Conservation (phyloP, 805 yeast species). For the Ogataea glucozyma region DNA sequence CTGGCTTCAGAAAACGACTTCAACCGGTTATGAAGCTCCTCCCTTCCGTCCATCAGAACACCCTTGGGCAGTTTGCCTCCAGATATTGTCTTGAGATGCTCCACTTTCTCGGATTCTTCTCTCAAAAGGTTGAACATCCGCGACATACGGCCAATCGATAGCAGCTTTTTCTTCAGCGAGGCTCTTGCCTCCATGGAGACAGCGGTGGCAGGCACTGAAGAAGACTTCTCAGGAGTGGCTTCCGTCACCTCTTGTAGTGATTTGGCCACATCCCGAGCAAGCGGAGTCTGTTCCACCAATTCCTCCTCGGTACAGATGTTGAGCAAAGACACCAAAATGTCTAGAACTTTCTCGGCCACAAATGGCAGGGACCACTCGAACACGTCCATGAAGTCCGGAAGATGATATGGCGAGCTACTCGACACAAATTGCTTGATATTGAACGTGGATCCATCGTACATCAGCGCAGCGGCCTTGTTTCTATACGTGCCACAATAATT, state of each 20-base stretch:
- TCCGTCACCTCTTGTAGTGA: constrained; percentile 32
- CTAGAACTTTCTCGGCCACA: constrained; percentile 94
- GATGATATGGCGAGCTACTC: constrained; percentile 92
- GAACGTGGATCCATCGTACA: constrained; percentile 89
- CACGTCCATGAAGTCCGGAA: constrained; percentile 96
- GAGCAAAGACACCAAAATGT: constrained; percentile 83
- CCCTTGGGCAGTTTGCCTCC: constrained; percentile 87
- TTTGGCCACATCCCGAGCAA: constrained; percentile 42
- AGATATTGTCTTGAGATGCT: constrained; percentile 68
- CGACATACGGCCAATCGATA: constrained; percentile 91
- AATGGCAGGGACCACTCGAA: constrained; percentile 97
- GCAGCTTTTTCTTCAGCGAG: constrained; percentile 72
- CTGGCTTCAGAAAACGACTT: constrained; percentile 81
- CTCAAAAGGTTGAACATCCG: constrained; percentile 88
- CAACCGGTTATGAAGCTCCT: constrained; percentile 71
- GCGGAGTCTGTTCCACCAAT: constrained; percentile 66
- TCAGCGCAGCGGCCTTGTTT: constrained; percentile 90
- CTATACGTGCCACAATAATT: constrained; percentile 88
- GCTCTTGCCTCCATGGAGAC: constrained; percentile 35
- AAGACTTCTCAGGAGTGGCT: no score
- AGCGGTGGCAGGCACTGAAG: constrained; percentile 5
- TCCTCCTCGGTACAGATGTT: constrained; percentile 95
- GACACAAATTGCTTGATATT: constrained; percentile 91
- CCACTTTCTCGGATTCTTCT: constrained; percentile 84
- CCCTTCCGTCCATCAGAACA: constrained; percentile 77